These are phyloP conservation scores for Fomitopsis pulvina DNA, from an alignment of 768 basidiomycete genomes.

Conservation along the genomic window DNA sequence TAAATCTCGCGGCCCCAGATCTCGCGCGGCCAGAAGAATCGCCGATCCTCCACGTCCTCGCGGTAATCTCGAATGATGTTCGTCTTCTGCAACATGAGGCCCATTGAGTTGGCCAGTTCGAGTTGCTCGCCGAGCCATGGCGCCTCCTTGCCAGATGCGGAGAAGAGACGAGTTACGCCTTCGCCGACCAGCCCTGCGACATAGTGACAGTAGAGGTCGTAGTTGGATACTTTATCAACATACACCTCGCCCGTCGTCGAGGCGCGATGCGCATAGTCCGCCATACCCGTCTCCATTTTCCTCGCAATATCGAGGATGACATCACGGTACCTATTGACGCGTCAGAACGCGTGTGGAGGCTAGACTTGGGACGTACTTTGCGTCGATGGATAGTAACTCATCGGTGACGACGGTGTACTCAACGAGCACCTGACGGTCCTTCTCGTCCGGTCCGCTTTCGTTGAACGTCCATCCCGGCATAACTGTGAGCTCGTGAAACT, in stretches of 20 bases:
- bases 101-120: conserved; percentile 89
- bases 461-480: conserved; percentile 84
- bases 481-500: conserved; percentile 74
- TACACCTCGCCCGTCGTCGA: conserved; percentile 63
- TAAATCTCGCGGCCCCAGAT: conserved; percentile 69
- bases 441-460: conserved; percentile 79
- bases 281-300: conserved; percentile 95
- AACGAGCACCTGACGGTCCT: conserved; percentile 78
- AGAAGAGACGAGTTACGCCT: conserved; percentile 84
- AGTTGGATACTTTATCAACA: conserved; percentile 74
- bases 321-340: conserved; percentile 48
- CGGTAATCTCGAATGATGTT: conserved; percentile 96
- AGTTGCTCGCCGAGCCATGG: conserved; percentile 72
- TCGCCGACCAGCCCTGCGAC: conserved; percentile 98
- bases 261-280: conserved; percentile 85
- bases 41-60: conserved; percentile 79
- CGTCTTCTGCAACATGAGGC: conserved; percentile 94
- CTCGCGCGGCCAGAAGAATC: conserved; percentile 93
- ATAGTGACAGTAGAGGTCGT: conserved; percentile 97
- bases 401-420: conserved; percentile 78
- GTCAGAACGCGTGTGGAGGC: background rate
- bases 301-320: conserved; percentile 77
- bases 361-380: conserved; percentile 40
- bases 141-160: conserved; percentile 78
- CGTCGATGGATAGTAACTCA: conserved; percentile 66